phyloP scores from a whole-genome alignment of 1,284 basidiomycete species.

The Malassezia restricta region DNA sequence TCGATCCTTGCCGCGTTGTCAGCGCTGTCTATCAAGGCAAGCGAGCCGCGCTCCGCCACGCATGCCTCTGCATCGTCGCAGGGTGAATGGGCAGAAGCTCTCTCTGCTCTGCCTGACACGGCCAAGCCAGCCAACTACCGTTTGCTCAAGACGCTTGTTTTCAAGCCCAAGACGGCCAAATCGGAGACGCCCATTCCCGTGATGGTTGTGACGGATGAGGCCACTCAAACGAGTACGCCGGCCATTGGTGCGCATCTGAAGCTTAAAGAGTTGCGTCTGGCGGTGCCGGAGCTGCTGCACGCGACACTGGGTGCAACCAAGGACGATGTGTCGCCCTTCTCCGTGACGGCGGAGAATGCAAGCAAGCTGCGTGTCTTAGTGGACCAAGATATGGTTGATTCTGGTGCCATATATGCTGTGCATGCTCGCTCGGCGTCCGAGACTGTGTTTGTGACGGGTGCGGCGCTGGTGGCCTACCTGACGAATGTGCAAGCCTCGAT shows the following conservation, averaged over 20 bases:
- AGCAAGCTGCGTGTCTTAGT: slow-evolving; percentile 28
- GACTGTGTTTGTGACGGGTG: slow-evolving; percentile 38
- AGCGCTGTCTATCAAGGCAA: slow-evolving; percentile 9
- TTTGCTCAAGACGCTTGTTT: slow-evolving; percentile 61
- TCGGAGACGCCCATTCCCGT: slow-evolving; percentile 70
- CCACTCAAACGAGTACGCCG: slow-evolving; percentile 58
- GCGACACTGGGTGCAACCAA: slow-evolving; percentile 76
- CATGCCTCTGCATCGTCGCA: slow-evolving; percentile 5
- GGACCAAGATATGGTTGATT: slow-evolving; percentile 28
- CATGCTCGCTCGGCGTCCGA: slow-evolving; percentile 34
- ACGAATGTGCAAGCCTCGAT: slow-evolving; percentile 34
- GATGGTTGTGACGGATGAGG: slow-evolving; percentile 70
- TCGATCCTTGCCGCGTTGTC: slow-evolving; percentile 13
- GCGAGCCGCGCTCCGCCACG: neutral
- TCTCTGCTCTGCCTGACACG: slow-evolving; percentile 1
- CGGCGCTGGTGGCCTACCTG: slow-evolving; percentile 32
- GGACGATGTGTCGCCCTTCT: slow-evolving; percentile 53
- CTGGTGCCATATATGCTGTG: slow-evolving; percentile 28
- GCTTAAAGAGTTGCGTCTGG: slow-evolving; percentile 77
- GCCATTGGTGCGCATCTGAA: slow-evolving; percentile 69
- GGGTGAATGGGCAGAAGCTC: slow-evolving; percentile 6
- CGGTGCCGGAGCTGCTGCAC: slow-evolving; percentile 71
- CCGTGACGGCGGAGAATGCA: slow-evolving; percentile 30
- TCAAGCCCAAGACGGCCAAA: slow-evolving; percentile 84
- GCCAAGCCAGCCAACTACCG: slow-evolving; percentile 3